These are phyloP conservation scores for Tricladium varicosporioides DNA, from an alignment of 2,329 filamentous ascomycete genomes.

Conservation along the genomic window DNA sequence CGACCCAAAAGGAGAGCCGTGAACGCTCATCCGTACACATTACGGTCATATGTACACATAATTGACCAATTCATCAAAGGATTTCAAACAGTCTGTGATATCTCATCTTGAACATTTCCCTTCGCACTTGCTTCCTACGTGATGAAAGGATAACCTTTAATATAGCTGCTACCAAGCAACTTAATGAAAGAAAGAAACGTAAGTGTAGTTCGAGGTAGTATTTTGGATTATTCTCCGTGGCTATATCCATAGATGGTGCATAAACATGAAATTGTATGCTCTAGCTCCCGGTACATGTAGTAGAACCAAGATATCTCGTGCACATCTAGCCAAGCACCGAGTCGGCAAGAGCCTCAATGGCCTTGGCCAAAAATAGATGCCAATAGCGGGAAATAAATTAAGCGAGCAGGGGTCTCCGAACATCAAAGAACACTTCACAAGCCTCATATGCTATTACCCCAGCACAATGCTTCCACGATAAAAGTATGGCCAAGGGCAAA, in stretches of 20 bases:
- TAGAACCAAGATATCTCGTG: neutral
- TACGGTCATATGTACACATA: conserved; percentile 7
- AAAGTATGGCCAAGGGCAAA: conserved; percentile 44
- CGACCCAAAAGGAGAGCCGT: neutral
- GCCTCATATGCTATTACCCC: conserved; percentile 2
- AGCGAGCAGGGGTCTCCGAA: conserved; percentile 13
- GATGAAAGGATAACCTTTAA: too few relatives aligned
- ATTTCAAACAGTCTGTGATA: too few relatives aligned
- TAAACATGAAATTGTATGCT: too few relatives aligned
- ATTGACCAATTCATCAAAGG: conserved; percentile 2
- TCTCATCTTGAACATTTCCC: too few relatives aligned
- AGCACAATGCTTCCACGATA: conserved; percentile 41
- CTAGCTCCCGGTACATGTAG: too few relatives aligned
- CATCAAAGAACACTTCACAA: conserved; percentile 11
- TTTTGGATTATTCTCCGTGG: too few relatives aligned
- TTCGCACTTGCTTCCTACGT: too few relatives aligned
- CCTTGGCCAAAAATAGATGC: conserved; percentile 1
- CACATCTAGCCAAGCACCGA: neutral
- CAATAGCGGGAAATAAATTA: conserved; percentile 1
- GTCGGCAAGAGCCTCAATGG: neutral
- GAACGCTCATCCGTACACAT: conserved; percentile 3
- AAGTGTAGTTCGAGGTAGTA: too few relatives aligned
- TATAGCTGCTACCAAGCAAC: too few relatives aligned
- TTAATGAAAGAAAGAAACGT: too few relatives aligned
- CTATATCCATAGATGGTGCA: too few relatives aligned